These are phyloP conservation scores for Arachis hypogaea DNA, from an alignment of 306 rosid species.

Conservation along the genomic window DNA sequence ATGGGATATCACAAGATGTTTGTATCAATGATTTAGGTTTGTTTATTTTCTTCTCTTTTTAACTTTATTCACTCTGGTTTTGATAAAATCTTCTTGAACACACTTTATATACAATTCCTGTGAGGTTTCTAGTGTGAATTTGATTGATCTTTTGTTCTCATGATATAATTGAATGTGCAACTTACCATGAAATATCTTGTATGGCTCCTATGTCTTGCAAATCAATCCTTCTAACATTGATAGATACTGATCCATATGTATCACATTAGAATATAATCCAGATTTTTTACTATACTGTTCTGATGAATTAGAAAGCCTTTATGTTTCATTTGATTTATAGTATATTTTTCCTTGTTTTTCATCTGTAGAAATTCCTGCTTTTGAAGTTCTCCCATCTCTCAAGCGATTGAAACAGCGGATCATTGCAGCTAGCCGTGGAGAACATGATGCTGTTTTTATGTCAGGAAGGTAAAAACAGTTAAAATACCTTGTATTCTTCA, in stretches of 20 bases:
- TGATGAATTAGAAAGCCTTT: conserved; percentile 14
- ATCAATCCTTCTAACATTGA: conserved; percentile 30
- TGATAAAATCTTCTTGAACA: conserved; percentile 24
- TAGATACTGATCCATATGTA: conserved; percentile 23
- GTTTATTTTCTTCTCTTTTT: conserved; percentile 26
- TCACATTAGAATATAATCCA: conserved; percentile 10
- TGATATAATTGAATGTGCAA: conserved; percentile 1
- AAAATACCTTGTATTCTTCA: conserved; percentile 16
- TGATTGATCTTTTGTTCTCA: conserved; percentile 26
- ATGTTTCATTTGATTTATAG: conserved; percentile 19
- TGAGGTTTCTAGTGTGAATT: conserved; percentile 14
- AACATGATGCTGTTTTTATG: conserved; percentile 89
- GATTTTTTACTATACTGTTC: conserved; percentile 1
- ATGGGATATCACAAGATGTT: conserved; percentile 83
- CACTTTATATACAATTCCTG: not conserved
- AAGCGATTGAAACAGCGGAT: conserved; percentile 84
- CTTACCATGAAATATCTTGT: conserved; percentile 20
- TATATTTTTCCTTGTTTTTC: conserved; percentile 7
- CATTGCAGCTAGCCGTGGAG: conserved; percentile 81
- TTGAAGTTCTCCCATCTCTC: conserved; percentile 96
- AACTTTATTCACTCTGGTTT: conserved; percentile 15
- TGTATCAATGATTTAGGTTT: conserved; percentile 93
- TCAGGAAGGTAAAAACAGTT: conserved; percentile 78
- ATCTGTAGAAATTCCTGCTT: conserved; percentile 84
- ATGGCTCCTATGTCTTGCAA: conserved; percentile 29